Base-by-base conservation (phyloP, 345 rosid species). In the Populus nigra region DNA sequence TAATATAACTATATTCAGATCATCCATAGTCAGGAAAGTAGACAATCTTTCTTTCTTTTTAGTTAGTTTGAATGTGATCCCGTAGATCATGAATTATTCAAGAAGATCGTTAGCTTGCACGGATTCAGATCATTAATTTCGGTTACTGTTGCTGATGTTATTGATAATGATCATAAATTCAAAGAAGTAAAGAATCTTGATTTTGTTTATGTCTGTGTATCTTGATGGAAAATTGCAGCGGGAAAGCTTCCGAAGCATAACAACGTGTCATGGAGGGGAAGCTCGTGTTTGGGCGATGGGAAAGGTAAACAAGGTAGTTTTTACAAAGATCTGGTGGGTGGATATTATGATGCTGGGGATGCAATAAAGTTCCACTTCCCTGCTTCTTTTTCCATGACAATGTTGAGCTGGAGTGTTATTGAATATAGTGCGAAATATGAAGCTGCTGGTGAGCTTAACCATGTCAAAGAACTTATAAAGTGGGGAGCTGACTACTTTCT, bases 401-500 rank as follows among this genome's bases (percentile, higher is more conserved):
- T 96, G 99, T 79, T 96, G 84, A 96, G 99, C 76, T 96, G 98
- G 98, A 94, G 98, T 76, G 98, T 96, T 29, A 94, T 96, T 11
- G 99, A 96, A 71, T 96, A 96, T 77, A 92, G 98, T 67, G 93
- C 91, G 4, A 94, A 96, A 71, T 96, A 91, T 55, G 94, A 94
- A 79, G 97, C 97, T 7, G 92, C 92, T 0, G 97, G 97, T 0
- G 99, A 96, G 95, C 97, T 96, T 43, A 82, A 66, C 78, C 99
- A 96, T 83, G 87, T 89, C 65, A 96, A 91, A 77, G 99, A 94
- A 1, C 77, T 96, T 69, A 96, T 96, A 83, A 96, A 94, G 79
- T 92, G 97, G 98, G 99, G 98, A 16, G 87, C 88, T 71, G 99
- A 96, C 77, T 96, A 94, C 72, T 82, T 96, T 61, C 98, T 96